These are phyloP conservation scores for Triticum monococcum DNA, from an alignment of 176 grass and related monocot genomes.

Conservation along the genomic window DNA sequence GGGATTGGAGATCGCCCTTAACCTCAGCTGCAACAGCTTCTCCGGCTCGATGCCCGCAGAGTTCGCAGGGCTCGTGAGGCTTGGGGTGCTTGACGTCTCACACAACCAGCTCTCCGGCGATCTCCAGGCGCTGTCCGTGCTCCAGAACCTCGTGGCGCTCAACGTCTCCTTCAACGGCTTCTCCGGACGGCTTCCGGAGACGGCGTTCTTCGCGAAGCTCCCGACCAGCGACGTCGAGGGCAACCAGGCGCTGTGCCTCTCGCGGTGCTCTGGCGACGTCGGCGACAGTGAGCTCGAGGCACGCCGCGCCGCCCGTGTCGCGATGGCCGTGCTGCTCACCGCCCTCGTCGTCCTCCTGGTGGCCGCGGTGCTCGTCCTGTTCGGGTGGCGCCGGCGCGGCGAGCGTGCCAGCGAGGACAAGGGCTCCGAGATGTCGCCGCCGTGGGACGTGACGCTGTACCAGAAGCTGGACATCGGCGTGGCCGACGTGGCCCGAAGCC, in stretches of 20 bases:
- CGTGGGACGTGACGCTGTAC: slow-evolving; percentile 86
- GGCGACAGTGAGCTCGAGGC: slow-evolving; percentile 23
- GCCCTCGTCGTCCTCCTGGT: slow-evolving; percentile 44
- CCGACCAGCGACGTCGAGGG: slow-evolving; percentile 76
- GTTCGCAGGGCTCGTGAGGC: slow-evolving; percentile 43
- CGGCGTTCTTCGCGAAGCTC: slow-evolving; percentile 75
- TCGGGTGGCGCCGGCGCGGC: slow-evolving; percentile 29
- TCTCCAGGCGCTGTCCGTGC: slow-evolving; percentile 37
- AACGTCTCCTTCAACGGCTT: slow-evolving; percentile 61
- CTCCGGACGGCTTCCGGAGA: slow-evolving; percentile 51
- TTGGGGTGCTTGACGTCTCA: slow-evolving; percentile 55
- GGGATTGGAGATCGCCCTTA: slow-evolving; percentile 66
- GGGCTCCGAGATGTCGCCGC: slow-evolving; percentile 61
- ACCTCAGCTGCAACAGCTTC: slow-evolving; percentile 78
- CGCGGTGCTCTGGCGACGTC: slow-evolving; percentile 50
- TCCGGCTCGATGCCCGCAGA: slow-evolving; percentile 53
- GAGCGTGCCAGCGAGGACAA: slow-evolving; percentile 27
- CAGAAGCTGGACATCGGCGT: slow-evolving; percentile 85
- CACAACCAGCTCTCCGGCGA: slow-evolving; percentile 62
- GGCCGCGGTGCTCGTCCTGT: slow-evolving; percentile 34
- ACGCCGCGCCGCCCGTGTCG: slow-evolving; percentile 41
- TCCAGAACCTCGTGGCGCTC: slow-evolving; percentile 62
- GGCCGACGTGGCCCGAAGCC: slow-evolving; percentile 51
- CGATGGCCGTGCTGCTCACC: slow-evolving; percentile 68
- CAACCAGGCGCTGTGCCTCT: slow-evolving; percentile 72